These are phyloP conservation scores for Pseudonectria foliicola DNA, from an alignment of 2,329 filamentous ascomycete genomes.

Conservation along the genomic window DNA sequence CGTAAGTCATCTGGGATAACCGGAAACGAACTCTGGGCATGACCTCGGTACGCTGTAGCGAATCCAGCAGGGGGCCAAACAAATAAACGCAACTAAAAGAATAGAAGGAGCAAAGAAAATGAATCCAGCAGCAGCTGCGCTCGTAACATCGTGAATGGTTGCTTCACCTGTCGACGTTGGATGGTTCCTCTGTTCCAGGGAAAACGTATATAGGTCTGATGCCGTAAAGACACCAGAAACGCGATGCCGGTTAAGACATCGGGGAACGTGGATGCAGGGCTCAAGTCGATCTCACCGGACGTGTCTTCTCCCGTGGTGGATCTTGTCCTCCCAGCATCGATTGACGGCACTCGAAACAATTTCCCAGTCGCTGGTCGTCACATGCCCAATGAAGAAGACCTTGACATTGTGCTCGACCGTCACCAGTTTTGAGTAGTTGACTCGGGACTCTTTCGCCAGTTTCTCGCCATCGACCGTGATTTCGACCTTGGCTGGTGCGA, in stretches of 20 bases:
- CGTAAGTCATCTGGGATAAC: slow-evolving; percentile 2
- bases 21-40: slow-evolving; percentile 1
- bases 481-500: slow-evolving; percentile 36
- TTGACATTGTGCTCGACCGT: slow-evolving; percentile 52
- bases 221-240: slow-evolving; percentile 14
- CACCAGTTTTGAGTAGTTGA: slow-evolving; percentile 51
- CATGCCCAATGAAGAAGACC: slow-evolving; percentile 49
- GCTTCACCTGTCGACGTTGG: slow-evolving; percentile 2
- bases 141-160: slow-evolving; percentile 9
- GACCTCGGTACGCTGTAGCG: too few relatives aligned
- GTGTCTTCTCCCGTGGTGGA: slow-evolving; percentile 25
- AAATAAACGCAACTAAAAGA: too few relatives aligned
- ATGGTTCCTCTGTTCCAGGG: slow-evolving; percentile 12
- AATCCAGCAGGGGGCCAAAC: too few relatives aligned
- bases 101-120: neutral
- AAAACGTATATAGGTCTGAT: slow-evolving; percentile 26
- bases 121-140: slow-evolving; percentile 3
- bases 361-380: slow-evolving; percentile 33
- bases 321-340: slow-evolving; percentile 42
- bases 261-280: slow-evolving; percentile 18
- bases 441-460: slow-evolving; percentile 43
- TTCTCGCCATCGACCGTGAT: slow-evolving; percentile 37
- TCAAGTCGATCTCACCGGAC: slow-evolving; percentile 8
- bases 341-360: slow-evolving; percentile 40
- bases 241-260: slow-evolving; percentile 14